Evolutionary conservation across 202 grass and related monocot genomes (phyloP), one percentile per base, ranked within the genome.

Genomic region (Dendrocalamus latiflorus): DNA sequence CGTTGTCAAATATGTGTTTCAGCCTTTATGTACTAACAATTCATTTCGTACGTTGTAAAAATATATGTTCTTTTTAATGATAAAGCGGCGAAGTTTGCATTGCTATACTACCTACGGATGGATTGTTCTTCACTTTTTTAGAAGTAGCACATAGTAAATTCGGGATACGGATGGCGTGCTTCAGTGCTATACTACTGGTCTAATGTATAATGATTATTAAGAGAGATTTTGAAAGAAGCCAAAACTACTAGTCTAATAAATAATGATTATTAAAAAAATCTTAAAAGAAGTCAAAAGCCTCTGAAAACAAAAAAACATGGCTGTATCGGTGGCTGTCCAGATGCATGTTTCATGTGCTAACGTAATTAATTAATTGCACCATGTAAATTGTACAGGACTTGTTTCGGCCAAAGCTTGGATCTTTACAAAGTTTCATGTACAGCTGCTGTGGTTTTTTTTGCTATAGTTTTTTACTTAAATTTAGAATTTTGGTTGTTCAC

Each of bases 21-120:
- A 53, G 69, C 54, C 0, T 83, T 25, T 83, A 80, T 83, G 43
- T 70, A 74, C 34, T 65, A 56, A 70, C 61, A 75, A 14, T 75
- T 75, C 55, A 87, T 20, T 79, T 71, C 28, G 58, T 63, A 57
- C 13, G 2, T 22, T 76, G 55, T 67, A 17, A 48, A 63, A 55
- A 30, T 30, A 30, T 30, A 64, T 30, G 24, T 41, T 25, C 21
- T 25, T 50, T 72, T 18, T 41, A n/a, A n/a, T 3, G 33, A 63
- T 47, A 24, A 9, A 81, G 3, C 6, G 4, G 1, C 25, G 58
- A 54, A 50, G 20, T 42, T 39, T 34, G 24, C 63, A 22, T 56
- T 18, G 21, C 2, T 42, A 37, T 42, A 41, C 3, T 51, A 18
- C 43, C 37, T 72, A 2, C 30, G n/a, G 37, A n/a, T 80, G 21